Base-by-base conservation (phyloP, 192 early-diverging fungal species). In the Haplosporangium gracile region DNA sequence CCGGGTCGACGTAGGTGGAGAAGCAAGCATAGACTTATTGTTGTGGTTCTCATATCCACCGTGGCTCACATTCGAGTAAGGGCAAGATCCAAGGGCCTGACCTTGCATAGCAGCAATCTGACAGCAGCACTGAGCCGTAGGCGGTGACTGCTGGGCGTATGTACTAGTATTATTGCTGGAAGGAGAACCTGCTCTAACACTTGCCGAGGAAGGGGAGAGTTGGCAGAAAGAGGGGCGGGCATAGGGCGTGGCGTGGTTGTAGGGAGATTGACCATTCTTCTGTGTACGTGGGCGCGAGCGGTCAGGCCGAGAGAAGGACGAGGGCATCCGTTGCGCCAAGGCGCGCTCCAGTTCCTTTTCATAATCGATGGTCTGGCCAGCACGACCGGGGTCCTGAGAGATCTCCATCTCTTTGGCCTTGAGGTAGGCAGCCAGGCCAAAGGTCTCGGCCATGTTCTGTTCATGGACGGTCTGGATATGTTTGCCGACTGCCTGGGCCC, bases 321-420 rank as follows among this genome's bases (percentile, higher is more conserved):
- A 78, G 10, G 84, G 84, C 84, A 86, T 81, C 7, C 84, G 79
- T 29, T 81, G 84, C 8, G 79, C 74, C 4, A 86, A 68, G 0
- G 84, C 84, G n/a, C 49, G 60, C 42, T 86, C 84, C 39, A 86
- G 76, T 74, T 86, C 84, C 79, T 78, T 86, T 65, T 86, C 84
- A n/a, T 72, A 86, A 74, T 86, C 84, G 36, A 86, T 76, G 45
- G 79, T 77, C 65, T 81, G 79, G 26, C 84, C 84, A 16, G 75
- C 78, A 32, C 74, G 73, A 32, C 60, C 60, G 8, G 83, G 83
- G n/a, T 85, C 83, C 69, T 85, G 74, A 2, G 78, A 74, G 29
- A 80, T 76, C 75, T 85, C 84, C 78, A 78, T 86, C 34, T 86
- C 84, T 32, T 80, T 76, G 39, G 84, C 78, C 68, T 86, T 80